A percentile compares a stretch with the other conserved stretches of the same genome.
These are phyloP conservation scores for Fusarium sp. DNA, from an alignment of 2,329 filamentous ascomycete genomes.

Conservation along the genomic window DNA sequence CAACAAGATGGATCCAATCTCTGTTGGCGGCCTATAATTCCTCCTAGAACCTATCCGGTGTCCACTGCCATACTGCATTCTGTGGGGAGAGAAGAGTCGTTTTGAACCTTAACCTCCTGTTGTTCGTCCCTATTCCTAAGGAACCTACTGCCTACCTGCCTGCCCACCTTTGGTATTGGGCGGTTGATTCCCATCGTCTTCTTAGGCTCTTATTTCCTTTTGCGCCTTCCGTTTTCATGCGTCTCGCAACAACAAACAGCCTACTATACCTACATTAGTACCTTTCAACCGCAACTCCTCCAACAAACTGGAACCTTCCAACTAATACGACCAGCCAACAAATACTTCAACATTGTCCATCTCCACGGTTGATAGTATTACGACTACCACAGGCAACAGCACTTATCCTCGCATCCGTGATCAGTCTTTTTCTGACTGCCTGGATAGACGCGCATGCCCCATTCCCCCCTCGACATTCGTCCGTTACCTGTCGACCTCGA, in stretches of 20 bases:
- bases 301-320: background rate
- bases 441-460: constrained; percentile 7
- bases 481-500: constrained; percentile 1
- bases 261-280: background rate
- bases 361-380: constrained; percentile 23
- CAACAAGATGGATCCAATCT: background rate
- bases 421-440: constrained; percentile 8
- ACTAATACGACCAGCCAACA: constrained; percentile 1
- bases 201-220: background rate
- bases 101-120: background rate
- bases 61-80: background rate
- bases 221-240: constrained; percentile 2
- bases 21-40: background rate
- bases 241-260: background rate
- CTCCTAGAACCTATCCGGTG: background rate
- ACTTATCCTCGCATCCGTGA: constrained; percentile 5
- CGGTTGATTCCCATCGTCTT: background rate
- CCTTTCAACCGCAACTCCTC: background rate
- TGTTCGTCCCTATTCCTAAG: background rate
- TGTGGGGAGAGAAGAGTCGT: background rate
- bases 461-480: constrained; percentile 2
- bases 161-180: background rate
- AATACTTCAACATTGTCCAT: constrained; percentile 11
- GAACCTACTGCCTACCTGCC: too few relatives aligned
- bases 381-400: constrained; percentile 33